A percentile compares a stretch with the other conserved stretches of the same genome.
Conservation (phyloP, 73 alveolate genomes). For the Paraurostyla sp. region DNA sequence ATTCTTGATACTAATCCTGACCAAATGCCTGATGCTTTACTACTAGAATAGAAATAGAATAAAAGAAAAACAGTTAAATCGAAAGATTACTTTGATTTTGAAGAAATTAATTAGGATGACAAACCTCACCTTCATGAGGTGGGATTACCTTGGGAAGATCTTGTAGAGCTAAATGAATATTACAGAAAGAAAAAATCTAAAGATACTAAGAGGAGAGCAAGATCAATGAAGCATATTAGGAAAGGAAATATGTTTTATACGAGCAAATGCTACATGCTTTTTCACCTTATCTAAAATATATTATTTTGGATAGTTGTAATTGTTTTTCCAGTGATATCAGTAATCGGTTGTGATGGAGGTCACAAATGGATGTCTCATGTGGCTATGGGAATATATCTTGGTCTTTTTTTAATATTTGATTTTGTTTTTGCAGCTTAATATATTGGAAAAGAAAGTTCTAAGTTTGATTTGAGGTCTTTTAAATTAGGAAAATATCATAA, state of each 20-base stretch:
- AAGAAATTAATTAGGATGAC: background rate
- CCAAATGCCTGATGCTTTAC: background rate
- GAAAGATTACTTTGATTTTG: constrained; percentile 21
- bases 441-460: background rate
- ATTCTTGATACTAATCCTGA: constrained; percentile 37
- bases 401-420: constrained; percentile 36
- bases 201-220: background rate
- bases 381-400: constrained; percentile 37
- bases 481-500: background rate
- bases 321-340: constrained; percentile 46
- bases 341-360: constrained; percentile 47
- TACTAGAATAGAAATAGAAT: background rate
- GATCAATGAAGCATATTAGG: background rate
- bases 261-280: constrained; percentile 34
- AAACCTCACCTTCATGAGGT: background rate
- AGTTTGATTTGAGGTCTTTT: background rate
- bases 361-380: constrained; percentile 42
- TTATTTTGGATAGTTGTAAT: constrained; percentile 43
- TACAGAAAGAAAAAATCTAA: constrained; percentile 1
- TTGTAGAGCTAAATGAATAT: constrained; percentile 7
- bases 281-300: constrained; percentile 8
- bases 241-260: constrained; percentile 41
- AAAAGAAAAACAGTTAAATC: background rate
- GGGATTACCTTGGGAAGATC: constrained; percentile 2
- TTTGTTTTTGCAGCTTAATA: constrained; percentile 36